These are phyloP conservation scores for Wickerhamiella lipophila DNA, from an alignment of 805 yeast genomes.

Conservation along the genomic window DNA sequence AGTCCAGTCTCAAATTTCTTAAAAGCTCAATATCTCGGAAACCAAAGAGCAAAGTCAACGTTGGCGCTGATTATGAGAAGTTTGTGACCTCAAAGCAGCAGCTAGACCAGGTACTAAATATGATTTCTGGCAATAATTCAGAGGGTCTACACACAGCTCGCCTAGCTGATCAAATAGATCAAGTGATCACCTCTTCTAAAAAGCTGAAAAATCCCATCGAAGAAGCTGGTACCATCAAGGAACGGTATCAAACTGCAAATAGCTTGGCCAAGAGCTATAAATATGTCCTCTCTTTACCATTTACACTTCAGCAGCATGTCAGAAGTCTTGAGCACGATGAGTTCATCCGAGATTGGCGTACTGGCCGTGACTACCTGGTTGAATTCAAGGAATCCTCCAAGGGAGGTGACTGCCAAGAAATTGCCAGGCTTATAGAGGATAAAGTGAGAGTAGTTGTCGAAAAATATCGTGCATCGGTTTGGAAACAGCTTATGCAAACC, in stretches of 20 bases:
- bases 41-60: slow-evolving; percentile 35
- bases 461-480: slow-evolving; percentile 40
- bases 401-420: slow-evolving; percentile 25
- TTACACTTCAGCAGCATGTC: slow-evolving; percentile 33
- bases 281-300: slow-evolving; percentile 46
- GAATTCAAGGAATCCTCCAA: slow-evolving; percentile 20
- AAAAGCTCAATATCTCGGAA: slow-evolving; percentile 41
- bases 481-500: slow-evolving; percentile 35
- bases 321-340: slow-evolving; percentile 43
- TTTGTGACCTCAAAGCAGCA: slow-evolving; percentile 55
- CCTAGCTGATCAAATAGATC: slow-evolving; percentile 31
- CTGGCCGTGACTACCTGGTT: slow-evolving; percentile 32
- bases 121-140: slow-evolving; percentile 24
- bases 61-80: slow-evolving; percentile 47
- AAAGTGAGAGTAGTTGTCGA: slow-evolving; percentile 44
- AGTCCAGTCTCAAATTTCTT: slow-evolving; percentile 36
- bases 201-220: slow-evolving; percentile 48
- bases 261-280: slow-evolving; percentile 41
- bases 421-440: slow-evolving; percentile 43
- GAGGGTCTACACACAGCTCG: slow-evolving; percentile 21
- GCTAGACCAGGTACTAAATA: slow-evolving; percentile 45
- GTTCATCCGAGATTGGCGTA: slow-evolving; percentile 44
- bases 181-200: slow-evolving; percentile 42
- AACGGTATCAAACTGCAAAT: slow-evolving; percentile 38
- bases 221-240: slow-evolving; percentile 37